These are phyloP conservation scores for Globomyces pollinis-pini DNA, from an alignment of 192 early-diverging fungal species.

Conservation along the genomic window DNA sequence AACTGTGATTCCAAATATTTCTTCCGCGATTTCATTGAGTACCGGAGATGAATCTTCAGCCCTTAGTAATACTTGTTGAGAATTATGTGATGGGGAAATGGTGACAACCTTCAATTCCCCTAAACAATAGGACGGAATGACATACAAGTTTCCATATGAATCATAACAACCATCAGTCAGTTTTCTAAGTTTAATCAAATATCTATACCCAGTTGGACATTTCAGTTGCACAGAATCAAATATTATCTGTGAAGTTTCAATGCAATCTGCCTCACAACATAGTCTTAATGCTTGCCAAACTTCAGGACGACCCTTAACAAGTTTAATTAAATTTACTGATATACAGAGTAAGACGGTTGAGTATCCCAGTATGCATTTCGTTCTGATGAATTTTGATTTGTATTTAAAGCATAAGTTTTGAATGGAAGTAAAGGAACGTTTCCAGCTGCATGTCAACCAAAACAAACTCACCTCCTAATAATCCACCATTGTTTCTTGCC, in stretches of 20 bases:
- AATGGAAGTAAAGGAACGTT: neutral
- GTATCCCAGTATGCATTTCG: conserved; percentile 70
- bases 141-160: conserved; percentile 63
- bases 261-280: conserved; percentile 43
- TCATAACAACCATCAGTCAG: conserved; percentile 72
- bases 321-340: neutral
- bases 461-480: neutral
- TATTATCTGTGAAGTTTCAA: conserved; percentile 51
- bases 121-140: conserved; percentile 61
- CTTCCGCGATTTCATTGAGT: neutral
- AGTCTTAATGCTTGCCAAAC: conserved; percentile 70
- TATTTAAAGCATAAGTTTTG: neutral
- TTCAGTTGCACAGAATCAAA: conserved; percentile 59
- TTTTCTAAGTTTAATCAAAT: no score
- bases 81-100: conserved; percentile 34
- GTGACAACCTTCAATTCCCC: conserved; percentile 26
- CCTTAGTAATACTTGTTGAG: no score
- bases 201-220: conserved; percentile 66
- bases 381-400: conserved; percentile 13
- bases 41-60: neutral
- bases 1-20: conserved; percentile 4
- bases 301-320: conserved; percentile 57
- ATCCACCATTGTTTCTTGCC: neutral
- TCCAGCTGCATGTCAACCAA: neutral
- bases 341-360: conserved; percentile 58